phyloP scores from a whole-genome alignment of 176 grass and related monocot species.

The Tuctoria greenei region DNA sequence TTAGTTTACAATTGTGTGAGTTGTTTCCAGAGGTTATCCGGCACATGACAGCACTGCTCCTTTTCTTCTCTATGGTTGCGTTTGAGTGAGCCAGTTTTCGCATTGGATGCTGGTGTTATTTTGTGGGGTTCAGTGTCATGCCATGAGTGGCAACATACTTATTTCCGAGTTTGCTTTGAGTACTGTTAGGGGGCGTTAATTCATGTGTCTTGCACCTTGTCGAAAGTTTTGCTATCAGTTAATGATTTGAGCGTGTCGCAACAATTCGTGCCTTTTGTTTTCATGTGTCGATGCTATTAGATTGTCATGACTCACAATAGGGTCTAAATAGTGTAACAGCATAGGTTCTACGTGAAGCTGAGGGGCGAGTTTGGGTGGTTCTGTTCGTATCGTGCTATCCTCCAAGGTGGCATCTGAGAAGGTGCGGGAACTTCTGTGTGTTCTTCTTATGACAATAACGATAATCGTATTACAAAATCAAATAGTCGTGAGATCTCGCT shows the following conservation, averaged over 20 bases:
- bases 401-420: too few relatives aligned
- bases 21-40: conserved; percentile 32
- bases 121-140: background rate
- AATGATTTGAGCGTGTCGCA: background rate
- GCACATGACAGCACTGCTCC: conserved; percentile 22
- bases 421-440: too few relatives aligned
- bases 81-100: conserved; percentile 28
- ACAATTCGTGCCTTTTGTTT: background rate
- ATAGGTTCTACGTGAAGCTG: too few relatives aligned
- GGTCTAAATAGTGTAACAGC: background rate
- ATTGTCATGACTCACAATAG: too few relatives aligned
- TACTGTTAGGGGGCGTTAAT: conserved; percentile 7
- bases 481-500: too few relatives aligned
- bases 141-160: conserved; percentile 25
- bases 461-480: too few relatives aligned
- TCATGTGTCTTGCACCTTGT: background rate
- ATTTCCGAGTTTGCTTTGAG: conserved; percentile 27
- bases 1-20: conserved; percentile 17
- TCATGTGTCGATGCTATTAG: background rate
- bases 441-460: too few relatives aligned
- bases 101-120: conserved; percentile 31
- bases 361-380: too few relatives aligned
- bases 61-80: conserved; percentile 28
- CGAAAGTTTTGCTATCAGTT: conserved; percentile 27
- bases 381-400: too few relatives aligned